These are phyloP conservation scores for Letharia lupina DNA, from an alignment of 495 filamentous ascomycete species.

Conservation along the genomic window DNA sequence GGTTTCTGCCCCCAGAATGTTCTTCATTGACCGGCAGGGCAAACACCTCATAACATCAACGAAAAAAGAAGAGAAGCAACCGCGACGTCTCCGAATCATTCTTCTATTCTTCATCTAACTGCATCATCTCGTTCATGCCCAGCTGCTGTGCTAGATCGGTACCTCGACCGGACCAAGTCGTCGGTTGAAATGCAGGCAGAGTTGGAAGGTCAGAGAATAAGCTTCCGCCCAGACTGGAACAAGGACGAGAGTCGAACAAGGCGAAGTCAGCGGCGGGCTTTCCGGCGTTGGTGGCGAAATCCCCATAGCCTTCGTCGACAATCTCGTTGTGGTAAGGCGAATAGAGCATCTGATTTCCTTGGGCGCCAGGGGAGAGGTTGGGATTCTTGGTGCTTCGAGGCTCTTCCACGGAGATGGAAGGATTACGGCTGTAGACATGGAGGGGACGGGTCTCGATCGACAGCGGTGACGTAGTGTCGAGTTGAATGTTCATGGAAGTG, in stretches of 20 bases:
- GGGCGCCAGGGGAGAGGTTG: slow-evolving; percentile 54
- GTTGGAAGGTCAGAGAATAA: slow-evolving; percentile 20
- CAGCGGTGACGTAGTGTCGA: slow-evolving; percentile 25
- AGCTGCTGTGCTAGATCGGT: slow-evolving; percentile 22
- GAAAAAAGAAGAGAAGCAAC: neutral
- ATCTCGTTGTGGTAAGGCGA: slow-evolving; percentile 44
- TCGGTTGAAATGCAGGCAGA: slow-evolving; percentile 21
- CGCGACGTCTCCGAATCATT: neutral
- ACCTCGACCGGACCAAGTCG: slow-evolving; percentile 22
- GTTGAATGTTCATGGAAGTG: slow-evolving; percentile 32
- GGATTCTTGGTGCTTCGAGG: slow-evolving; percentile 27
- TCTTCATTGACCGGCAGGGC: neutral
- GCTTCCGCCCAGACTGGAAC: slow-evolving; percentile 20
- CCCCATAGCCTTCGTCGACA: slow-evolving; percentile 39
- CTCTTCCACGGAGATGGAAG: slow-evolving; percentile 26
- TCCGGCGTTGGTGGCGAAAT: slow-evolving; percentile 27
- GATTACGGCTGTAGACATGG: slow-evolving; percentile 28
- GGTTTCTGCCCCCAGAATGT: neutral
- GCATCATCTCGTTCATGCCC: slow-evolving; percentile 23
- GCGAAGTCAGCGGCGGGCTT: slow-evolving; percentile 40
- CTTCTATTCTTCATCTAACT: slow-evolving; percentile 21
- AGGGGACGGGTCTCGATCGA: slow-evolving; percentile 29
- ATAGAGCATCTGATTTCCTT: slow-evolving; percentile 56
- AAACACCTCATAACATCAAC: neutral
- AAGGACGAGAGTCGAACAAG: slow-evolving; percentile 31